Evolutionary conservation across 2,329 filamentous ascomycete species (phyloP).

Genomic region (Neoascochyta sp.): DNA sequence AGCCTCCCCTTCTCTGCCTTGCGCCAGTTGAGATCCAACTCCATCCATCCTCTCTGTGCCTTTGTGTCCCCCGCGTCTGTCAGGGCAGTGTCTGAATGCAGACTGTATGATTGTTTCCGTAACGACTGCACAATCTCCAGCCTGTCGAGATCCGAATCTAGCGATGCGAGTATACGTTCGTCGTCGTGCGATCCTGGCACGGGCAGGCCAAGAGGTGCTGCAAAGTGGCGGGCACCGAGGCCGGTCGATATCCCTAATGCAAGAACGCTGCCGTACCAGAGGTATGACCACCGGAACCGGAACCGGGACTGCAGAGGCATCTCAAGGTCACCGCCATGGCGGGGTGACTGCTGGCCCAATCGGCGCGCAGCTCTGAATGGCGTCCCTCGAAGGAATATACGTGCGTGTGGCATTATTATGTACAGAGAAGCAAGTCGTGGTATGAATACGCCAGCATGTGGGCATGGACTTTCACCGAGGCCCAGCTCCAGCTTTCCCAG

Average conservation of each 20-base stretch:
- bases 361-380: slow-evolving; percentile 4
- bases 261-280: slow-evolving; percentile 32
- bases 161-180: slow-evolving; percentile 21
- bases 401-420: slow-evolving; percentile 21
- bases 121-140: slow-evolving; percentile 33
- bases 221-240: slow-evolving; percentile 23
- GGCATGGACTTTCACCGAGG: slow-evolving; percentile 19
- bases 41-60: slow-evolving; percentile 27
- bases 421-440: slow-evolving; percentile 5
- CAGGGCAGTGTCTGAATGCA: slow-evolving; percentile 22
- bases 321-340: slow-evolving; percentile 1
- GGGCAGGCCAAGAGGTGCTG: slow-evolving; percentile 23
- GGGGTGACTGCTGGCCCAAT: slow-evolving; percentile 3
- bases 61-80: slow-evolving; percentile 13
- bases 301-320: slow-evolving; percentile 22
- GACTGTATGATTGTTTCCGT: slow-evolving; percentile 25
- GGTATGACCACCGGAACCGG: slow-evolving; percentile 24
- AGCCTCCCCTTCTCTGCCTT: slow-evolving; percentile 19
- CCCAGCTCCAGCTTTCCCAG: too few relatives aligned
- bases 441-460: slow-evolving; percentile 2
- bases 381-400: slow-evolving; percentile 10
- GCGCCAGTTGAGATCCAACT: slow-evolving; percentile 27
- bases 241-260: slow-evolving; percentile 23
- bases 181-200: slow-evolving; percentile 29
- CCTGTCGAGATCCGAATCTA: slow-evolving; percentile 25